Percentiles rank a stretch among this genome's conserved stretches.
phyloP scores from a whole-genome alignment of 495 filamentous ascomycete species.

The Aspergillus taichungensis region DNA sequence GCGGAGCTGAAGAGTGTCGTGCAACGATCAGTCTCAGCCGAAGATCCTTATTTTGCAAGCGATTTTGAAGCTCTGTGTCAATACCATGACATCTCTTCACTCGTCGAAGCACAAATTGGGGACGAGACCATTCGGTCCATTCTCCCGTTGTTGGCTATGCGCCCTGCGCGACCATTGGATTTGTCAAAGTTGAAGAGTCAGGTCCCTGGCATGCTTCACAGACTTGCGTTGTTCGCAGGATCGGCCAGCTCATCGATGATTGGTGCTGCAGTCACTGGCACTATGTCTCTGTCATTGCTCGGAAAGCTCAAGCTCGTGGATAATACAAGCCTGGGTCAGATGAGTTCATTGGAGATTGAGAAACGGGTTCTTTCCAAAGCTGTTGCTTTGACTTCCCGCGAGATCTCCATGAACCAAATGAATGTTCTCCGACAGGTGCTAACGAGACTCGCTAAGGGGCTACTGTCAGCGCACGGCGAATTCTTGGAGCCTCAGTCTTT shows the following conservation, averaged over 20 bases:
- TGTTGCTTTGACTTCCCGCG: constrained; percentile 37
- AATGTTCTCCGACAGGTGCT: constrained; percentile 39
- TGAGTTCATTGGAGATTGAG: constrained; percentile 58
- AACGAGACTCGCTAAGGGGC: constrained; percentile 38
- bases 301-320: constrained; percentile 44
- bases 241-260: constrained; percentile 15
- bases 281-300: constrained; percentile 47
- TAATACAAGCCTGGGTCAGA: constrained; percentile 48
- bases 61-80: constrained; percentile 63
- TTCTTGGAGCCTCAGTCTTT: constrained; percentile 25
- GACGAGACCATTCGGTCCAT: constrained; percentile 19
- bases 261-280: constrained; percentile 39
- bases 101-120: constrained; percentile 9
- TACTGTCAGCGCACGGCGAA: constrained; percentile 36
- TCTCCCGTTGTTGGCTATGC: constrained; percentile 33
- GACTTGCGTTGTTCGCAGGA: constrained; percentile 29
- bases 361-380: constrained; percentile 50
- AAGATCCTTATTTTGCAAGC: constrained; percentile 41
- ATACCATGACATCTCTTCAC: constrained; percentile 39
- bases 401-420: constrained; percentile 39
- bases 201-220: constrained; percentile 30
- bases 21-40: constrained; percentile 28
- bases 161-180: constrained; percentile 26
- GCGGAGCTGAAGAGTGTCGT: constrained; percentile 40
- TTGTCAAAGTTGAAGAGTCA: constrained; percentile 22